These are phyloP conservation scores for Phyllosticta capitalensis DNA, from an alignment of 2,329 filamentous ascomycete species.

Conservation along the genomic window DNA sequence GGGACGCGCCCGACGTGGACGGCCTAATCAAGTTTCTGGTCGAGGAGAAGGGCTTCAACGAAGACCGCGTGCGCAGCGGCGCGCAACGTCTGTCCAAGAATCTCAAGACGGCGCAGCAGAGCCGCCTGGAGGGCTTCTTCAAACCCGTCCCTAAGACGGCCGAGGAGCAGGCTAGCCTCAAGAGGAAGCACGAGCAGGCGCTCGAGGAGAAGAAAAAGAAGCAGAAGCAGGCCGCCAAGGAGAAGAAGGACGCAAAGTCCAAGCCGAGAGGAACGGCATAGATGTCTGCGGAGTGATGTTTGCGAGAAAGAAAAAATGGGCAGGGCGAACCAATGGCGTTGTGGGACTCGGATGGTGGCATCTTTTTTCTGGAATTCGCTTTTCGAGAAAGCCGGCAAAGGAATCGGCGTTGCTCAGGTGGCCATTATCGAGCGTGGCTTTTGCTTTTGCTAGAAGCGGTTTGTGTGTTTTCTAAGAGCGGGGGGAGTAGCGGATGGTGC, in stretches of 20 bases:
- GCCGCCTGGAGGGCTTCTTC: slow-evolving; percentile 91
- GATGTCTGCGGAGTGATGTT: not conserved
- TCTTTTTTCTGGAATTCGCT: too few relatives aligned
- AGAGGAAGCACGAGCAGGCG: slow-evolving; percentile 91
- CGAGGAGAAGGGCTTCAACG: slow-evolving; percentile 90
- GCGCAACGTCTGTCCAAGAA: slow-evolving; percentile 79
- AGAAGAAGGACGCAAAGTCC: slow-evolving; percentile 82
- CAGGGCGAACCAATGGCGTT: not conserved
- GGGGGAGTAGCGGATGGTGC: too few relatives aligned
- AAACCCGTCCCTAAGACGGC: slow-evolving; percentile 84
- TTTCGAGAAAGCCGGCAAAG: too few relatives aligned
- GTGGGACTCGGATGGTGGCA: too few relatives aligned
- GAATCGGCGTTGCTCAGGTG: too few relatives aligned
- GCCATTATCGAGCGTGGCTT: too few relatives aligned
- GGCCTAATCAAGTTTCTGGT: slow-evolving; percentile 85
- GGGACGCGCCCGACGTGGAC: slow-evolving; percentile 87
- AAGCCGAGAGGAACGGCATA: slow-evolving; percentile 65
- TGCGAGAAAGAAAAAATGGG: not conserved
- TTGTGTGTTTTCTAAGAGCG: too few relatives aligned
- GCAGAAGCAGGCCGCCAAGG: slow-evolving; percentile 86
- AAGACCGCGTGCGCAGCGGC: slow-evolving; percentile 77
- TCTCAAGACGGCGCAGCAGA: slow-evolving; percentile 82
- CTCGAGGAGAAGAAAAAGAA: slow-evolving; percentile 91
- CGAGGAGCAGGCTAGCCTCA: slow-evolving; percentile 71
- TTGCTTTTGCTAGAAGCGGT: too few relatives aligned